Conservation (phyloP, 1,139 yeast species). For the Pichia sp. region DNA sequence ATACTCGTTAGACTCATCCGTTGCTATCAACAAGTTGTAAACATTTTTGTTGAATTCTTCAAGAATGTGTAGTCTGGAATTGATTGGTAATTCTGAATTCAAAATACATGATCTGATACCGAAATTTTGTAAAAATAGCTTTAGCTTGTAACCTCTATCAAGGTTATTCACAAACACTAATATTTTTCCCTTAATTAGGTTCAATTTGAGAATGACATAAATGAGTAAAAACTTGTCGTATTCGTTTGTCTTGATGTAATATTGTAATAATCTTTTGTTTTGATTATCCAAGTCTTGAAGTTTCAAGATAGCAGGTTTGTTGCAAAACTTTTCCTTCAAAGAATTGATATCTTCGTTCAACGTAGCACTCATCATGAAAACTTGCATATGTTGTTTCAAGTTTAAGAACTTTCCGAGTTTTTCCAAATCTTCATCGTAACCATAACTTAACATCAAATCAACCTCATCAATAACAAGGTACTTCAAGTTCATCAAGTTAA, state of each 20-base stretch:
- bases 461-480: slow-evolving; percentile 93
- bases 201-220: slow-evolving; percentile 86
- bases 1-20: slow-evolving; percentile 74
- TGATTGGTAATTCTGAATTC: slow-evolving; percentile 88
- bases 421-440: slow-evolving; percentile 77
- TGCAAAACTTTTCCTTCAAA: slow-evolving; percentile 71
- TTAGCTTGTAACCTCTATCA: slow-evolving; percentile 91
- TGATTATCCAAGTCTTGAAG: slow-evolving; percentile 57
- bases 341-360: slow-evolving; percentile 78
- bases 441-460: slow-evolving; percentile 83
- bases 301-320: slow-evolving; percentile 77
- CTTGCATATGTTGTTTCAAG: slow-evolving; percentile 69
- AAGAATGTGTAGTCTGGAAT: slow-evolving; percentile 89
- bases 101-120: slow-evolving; percentile 85
- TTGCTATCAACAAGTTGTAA: slow-evolving; percentile 83
- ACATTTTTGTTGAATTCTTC: slow-evolving; percentile 92
- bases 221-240: slow-evolving; percentile 86
- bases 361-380: slow-evolving; percentile 96
- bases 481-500: slow-evolving; percentile 48
- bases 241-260: slow-evolving; percentile 79
- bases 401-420: slow-evolving; percentile 57
- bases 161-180: slow-evolving; percentile 86
- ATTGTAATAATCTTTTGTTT: slow-evolving; percentile 65
- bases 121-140: slow-evolving; percentile 87
- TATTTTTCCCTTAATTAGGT: slow-evolving; percentile 86